A percentile compares a stretch with the other conserved stretches of the same genome.
phyloP scores from a whole-genome alignment of 2,329 filamentous ascomycete species.

The Exophiala sp. region DNA sequence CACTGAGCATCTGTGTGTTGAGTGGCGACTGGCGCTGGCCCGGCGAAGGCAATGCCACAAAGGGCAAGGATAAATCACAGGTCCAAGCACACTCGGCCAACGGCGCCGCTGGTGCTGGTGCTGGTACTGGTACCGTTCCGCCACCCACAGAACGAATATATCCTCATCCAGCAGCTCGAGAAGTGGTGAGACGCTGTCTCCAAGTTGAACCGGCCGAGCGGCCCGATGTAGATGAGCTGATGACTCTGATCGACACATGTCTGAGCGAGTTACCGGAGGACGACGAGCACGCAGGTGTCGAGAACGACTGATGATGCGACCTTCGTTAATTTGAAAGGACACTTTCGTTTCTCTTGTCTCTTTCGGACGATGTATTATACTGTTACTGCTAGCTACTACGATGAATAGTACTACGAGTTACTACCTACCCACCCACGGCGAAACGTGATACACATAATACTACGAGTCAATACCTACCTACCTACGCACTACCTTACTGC shows the following conservation, averaged over 20 bases:
- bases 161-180: constrained; percentile 73
- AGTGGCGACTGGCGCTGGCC: constrained; percentile 96
- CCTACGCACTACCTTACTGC: too few relatives aligned
- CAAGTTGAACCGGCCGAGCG: constrained; percentile 79
- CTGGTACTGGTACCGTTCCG: too few relatives aligned
- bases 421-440: too few relatives aligned
- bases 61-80: constrained; percentile 43
- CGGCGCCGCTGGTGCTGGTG: constrained; percentile 24
- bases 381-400: too few relatives aligned
- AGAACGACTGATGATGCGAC: constrained; percentile 4
- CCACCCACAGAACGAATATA: constrained; percentile 44
- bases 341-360: too few relatives aligned
- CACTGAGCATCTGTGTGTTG: constrained; percentile 82
- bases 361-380: too few relatives aligned
- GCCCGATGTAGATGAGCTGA: constrained; percentile 80
- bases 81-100: constrained; percentile 26
- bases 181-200: constrained; percentile 81
- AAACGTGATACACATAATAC: too few relatives aligned
- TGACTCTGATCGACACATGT: constrained; percentile 67
- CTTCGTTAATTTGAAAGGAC: too few relatives aligned
- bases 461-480: too few relatives aligned
- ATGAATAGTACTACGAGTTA: too few relatives aligned
- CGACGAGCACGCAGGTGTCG: constrained; percentile 14
- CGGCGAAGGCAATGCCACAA: constrained; percentile 65
- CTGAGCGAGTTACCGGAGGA: constrained; percentile 39